These are phyloP conservation scores for Aphanomyces cochlioides DNA, from an alignment of 352 stramenopile species.

Conservation along the genomic window DNA sequence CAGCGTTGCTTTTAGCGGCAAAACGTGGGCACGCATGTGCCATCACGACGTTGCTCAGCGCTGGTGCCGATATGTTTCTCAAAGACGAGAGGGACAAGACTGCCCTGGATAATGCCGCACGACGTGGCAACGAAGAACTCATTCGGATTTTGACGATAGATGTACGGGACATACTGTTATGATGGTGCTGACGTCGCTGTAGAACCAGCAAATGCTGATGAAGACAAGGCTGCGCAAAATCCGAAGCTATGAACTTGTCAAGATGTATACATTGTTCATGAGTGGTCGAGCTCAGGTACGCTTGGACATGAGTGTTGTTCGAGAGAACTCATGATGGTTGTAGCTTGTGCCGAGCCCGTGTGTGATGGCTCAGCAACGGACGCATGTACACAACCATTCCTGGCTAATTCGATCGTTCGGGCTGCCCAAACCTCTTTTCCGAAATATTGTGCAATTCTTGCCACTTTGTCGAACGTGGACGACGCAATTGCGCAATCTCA, in stretches of 20 bases:
- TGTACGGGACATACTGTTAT: constrained; percentile 34
- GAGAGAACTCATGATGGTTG: neutral
- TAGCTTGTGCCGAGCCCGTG: neutral
- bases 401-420: constrained; percentile 67
- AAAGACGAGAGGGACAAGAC: constrained; percentile 87
- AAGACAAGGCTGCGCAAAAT: constrained; percentile 62
- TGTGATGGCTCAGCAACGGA: neutral
- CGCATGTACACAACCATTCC: constrained; percentile 7
- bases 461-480: constrained; percentile 75
- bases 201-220: constrained; percentile 82
- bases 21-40: constrained; percentile 77
- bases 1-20: constrained; percentile 72
- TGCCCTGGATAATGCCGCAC: constrained; percentile 72
- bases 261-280: constrained; percentile 67
- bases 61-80: constrained; percentile 80
- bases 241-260: constrained; percentile 67
- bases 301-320: neutral
- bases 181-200: constrained; percentile 8
- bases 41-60: constrained; percentile 73
- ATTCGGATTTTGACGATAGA: constrained; percentile 82
- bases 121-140: constrained; percentile 73
- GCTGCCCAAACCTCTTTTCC: constrained; percentile 70
- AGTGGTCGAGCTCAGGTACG: constrained; percentile 43
- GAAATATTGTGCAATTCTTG: constrained; percentile 73
- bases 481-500: constrained; percentile 72